phyloP scores from a whole-genome alignment of 2,329 filamentous ascomycete genomes.

The Hymenoscyphus fructigenus region DNA sequence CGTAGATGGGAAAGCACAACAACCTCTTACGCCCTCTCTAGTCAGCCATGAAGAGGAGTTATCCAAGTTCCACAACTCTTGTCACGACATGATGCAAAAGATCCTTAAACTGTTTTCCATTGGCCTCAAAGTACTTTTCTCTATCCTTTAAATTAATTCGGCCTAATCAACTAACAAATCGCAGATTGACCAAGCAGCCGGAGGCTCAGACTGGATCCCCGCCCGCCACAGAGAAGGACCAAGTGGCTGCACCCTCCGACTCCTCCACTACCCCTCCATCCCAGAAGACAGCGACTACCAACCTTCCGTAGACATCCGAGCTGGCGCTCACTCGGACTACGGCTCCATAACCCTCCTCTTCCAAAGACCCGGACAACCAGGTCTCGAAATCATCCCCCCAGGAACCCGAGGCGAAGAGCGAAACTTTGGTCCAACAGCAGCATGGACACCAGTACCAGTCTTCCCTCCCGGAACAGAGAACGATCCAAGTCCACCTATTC shows the following conservation, averaged over 20 bases:
- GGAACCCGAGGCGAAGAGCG: slow-evolving; percentile 26
- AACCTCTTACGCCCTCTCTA: slow-evolving; percentile 71
- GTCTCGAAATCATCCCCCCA: slow-evolving; percentile 74
- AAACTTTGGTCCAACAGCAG: slow-evolving; percentile 39
- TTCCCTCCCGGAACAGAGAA: slow-evolving; percentile 58
- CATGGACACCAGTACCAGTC: slow-evolving; percentile 67
- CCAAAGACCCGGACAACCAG: slow-evolving; percentile 79
- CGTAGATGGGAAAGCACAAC: slow-evolving; percentile 61
- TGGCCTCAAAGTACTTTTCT: slow-evolving; percentile 60
- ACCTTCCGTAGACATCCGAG: slow-evolving; percentile 67
- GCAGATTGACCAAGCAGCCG: slow-evolving; percentile 28
- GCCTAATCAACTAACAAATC: slow-evolving; percentile 18
- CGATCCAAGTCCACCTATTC: slow-evolving; percentile 65
- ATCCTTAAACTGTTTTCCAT: slow-evolving; percentile 76
- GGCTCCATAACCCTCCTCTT: slow-evolving; percentile 74
- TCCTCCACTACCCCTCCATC: slow-evolving; percentile 69
- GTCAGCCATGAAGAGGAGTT: slow-evolving; percentile 59
- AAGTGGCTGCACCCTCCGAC: slow-evolving; percentile 52
- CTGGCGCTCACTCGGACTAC: slow-evolving; percentile 87
- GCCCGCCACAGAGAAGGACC: slow-evolving; percentile 56
- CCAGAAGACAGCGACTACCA: slow-evolving; percentile 43
- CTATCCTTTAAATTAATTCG: no score
- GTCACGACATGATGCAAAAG: slow-evolving; percentile 68
- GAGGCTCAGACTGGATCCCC: slow-evolving; percentile 48
- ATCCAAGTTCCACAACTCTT: slow-evolving; percentile 65